phyloP scores from a whole-genome alignment of 352 stramenopile genomes.

The Pythium pyrilobum region DNA sequence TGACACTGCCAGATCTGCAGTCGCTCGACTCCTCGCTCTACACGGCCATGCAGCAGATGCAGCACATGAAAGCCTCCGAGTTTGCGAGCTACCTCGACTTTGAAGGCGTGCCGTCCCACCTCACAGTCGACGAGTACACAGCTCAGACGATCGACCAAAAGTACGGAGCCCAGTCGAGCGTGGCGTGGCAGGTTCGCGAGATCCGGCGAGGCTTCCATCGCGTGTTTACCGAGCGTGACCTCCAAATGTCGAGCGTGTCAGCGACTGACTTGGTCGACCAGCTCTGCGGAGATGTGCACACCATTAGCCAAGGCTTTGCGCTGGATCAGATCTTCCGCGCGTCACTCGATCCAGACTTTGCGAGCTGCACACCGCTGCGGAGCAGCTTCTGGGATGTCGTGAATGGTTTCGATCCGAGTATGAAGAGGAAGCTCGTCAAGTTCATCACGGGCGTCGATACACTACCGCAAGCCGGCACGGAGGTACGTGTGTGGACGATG shows the following conservation, averaged over 20 bases:
- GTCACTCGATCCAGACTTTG: conserved; percentile 54
- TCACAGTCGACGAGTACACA: conserved; percentile 49
- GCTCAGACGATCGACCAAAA: conserved; percentile 35
- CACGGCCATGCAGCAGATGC: conserved; percentile 40
- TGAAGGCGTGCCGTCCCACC: conserved; percentile 30
- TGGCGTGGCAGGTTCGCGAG: conserved; percentile 44
- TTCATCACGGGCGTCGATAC: conserved; percentile 73
- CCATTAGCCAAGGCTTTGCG: conserved; percentile 26
- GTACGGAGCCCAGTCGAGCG: conserved; percentile 34
- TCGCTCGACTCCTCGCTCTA: conserved; percentile 38
- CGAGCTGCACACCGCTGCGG: conserved; percentile 29
- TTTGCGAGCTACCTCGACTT: conserved; percentile 52
- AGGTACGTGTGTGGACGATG: conserved; percentile 53
- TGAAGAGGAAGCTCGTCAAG: conserved; percentile 67
- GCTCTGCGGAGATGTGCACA: conserved; percentile 22
- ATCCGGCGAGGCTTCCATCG: conserved; percentile 40
- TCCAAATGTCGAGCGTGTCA: not conserved
- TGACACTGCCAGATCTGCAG: conserved; percentile 43
- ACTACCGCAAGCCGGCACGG: conserved; percentile 48
- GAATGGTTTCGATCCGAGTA: conserved; percentile 35
- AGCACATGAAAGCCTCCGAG: conserved; percentile 38
- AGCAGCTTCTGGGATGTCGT: conserved; percentile 49
- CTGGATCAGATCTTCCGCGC: conserved; percentile 49
- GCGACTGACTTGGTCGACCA: conserved; percentile 29
- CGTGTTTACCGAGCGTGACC: conserved; percentile 26